Evolutionary conservation across 768 basidiomycete species (phyloP).

Genomic region (Chalciporus chontae): DNA sequence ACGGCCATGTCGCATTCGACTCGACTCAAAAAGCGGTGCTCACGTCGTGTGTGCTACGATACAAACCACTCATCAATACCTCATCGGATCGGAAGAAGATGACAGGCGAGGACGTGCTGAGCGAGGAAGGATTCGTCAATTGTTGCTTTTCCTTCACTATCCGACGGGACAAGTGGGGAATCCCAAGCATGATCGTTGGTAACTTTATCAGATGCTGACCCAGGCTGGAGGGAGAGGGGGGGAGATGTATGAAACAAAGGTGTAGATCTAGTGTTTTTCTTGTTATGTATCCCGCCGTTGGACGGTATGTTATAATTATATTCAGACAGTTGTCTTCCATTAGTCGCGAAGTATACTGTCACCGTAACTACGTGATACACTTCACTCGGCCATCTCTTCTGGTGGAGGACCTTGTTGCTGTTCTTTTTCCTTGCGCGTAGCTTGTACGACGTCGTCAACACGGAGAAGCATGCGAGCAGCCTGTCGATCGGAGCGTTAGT

Average conservation of each 20-base stretch:
- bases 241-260: neutral
- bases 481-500: slow-evolving; percentile 30
- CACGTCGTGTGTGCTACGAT: slow-evolving; percentile 85
- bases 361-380: neutral
- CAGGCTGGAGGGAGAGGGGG: neutral
- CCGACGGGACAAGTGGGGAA: slow-evolving; percentile 78
- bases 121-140: slow-evolving; percentile 75
- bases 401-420: slow-evolving; percentile 44
- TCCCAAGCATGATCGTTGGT: slow-evolving; percentile 88
- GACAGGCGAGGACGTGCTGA: slow-evolving; percentile 27
- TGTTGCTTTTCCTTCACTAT: slow-evolving; percentile 94
- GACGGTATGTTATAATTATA: slow-evolving; percentile 11
- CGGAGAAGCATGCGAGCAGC: slow-evolving; percentile 88
- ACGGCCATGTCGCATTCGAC: slow-evolving; percentile 90
- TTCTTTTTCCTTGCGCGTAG: slow-evolving; percentile 67
- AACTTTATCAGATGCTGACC: slow-evolving; percentile 74
- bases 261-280: neutral
- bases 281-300: neutral
- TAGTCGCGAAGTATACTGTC: neutral
- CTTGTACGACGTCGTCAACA: slow-evolving; percentile 92
- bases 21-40: slow-evolving; percentile 90
- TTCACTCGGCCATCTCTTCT: slow-evolving; percentile 48
- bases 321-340: slow-evolving; percentile 7
- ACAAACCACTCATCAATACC: slow-evolving; percentile 60
- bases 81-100: slow-evolving; percentile 29